Base-by-base conservation (phyloP, 108 stramenopile species). In the Schizochytrium sp. region DNA sequence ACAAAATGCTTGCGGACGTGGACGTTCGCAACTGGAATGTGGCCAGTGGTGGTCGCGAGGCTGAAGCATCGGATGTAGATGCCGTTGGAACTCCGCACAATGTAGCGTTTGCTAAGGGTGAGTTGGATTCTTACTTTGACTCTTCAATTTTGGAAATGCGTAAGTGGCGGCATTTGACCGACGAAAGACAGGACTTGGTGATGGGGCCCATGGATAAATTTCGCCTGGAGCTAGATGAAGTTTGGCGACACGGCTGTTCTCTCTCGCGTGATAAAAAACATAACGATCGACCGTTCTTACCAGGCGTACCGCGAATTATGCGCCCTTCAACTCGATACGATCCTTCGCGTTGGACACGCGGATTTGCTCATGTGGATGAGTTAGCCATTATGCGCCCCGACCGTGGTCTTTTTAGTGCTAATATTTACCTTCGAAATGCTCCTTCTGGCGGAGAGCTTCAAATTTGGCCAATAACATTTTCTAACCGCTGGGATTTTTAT, bases 331-430 rank as follows among this genome's bases (percentile, higher is more conserved):
- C 76, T 10, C 47, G 53, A 17, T 83, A 92, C 59, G 97, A 97
- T 17, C 98, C 98, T 38, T 96, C 97, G 7, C 90, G 96, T 28
- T 97, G 97, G 96, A 93, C 94, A 72, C 92, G 92, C 40, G 98
- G 97, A 4, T 97, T 96, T 87, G 93, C 97, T 50, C 98, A 97
- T 90, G 97, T 97, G 42, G 97, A 98, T 89, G 96, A 97, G 88
- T 83, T 97, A 69, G 96, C 95, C 2, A 96, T 96, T 19, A 89
- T 97, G 55, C 64, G 91, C 46, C 44, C 88, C 4, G 61, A 56
- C 10, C 72, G 92, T 40, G 98, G 98, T 41, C 92, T 96, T 17
- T 97, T 97, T 90, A 96, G 95, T 90, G 98, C 97, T 15, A 98
- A 98, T 64, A 93, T 97, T 2, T 98, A 98, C 91, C 92, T 98